Percentiles rank a stretch among this genome's conserved stretches.
Conservation (phyloP, 768 basidiomycete species). For the Filobasidium floriforme region DNA sequence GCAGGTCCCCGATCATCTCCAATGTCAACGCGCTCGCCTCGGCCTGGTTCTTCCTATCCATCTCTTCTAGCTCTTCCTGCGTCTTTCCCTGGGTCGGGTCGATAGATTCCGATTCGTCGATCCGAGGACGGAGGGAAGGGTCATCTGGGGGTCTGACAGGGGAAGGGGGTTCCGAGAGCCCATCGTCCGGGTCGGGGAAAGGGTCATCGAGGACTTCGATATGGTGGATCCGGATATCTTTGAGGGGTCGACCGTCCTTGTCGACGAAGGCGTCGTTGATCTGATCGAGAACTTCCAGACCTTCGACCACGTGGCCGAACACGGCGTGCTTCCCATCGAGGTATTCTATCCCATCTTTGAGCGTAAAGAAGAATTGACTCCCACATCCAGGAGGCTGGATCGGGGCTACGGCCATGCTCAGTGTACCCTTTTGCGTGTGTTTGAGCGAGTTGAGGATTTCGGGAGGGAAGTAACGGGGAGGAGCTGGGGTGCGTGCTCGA, state of each 20-base stretch:
- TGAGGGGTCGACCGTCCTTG: constrained; percentile 78
- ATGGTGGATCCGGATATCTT: constrained; percentile 89
- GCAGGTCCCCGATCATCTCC: constrained; percentile 98
- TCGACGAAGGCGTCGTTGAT: constrained; percentile 87
- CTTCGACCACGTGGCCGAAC: constrained; percentile 93
- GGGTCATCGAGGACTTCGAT: constrained; percentile 97
- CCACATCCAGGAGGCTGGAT: constrained; percentile 59
- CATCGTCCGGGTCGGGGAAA: constrained; percentile 74
- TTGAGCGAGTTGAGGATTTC: constrained; percentile 63
- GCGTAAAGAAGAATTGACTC: constrained; percentile 93
- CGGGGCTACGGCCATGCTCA: constrained; percentile 97
- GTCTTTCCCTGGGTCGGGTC: constrained; percentile 57
- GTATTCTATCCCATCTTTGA: constrained; percentile 84
- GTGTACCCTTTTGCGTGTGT: constrained; percentile 74
- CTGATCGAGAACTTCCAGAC: constrained; percentile 81
- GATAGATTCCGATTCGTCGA: constrained; percentile 91
- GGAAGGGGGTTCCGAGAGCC: constrained; percentile 63
- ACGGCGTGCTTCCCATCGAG: constrained; percentile 89
- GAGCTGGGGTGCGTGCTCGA: constrained; percentile 45
- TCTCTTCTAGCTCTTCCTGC: constrained; percentile 66
- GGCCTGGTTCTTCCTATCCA: constrained; percentile 78
- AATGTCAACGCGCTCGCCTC: constrained; percentile 88
- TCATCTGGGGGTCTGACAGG: constrained; percentile 77
- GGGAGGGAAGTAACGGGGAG: constrained; percentile 72
- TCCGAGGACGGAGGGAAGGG: constrained; percentile 59